A percentile compares a stretch with the other conserved stretches of the same genome.
phyloP scores from a whole-genome alignment of 2,329 filamentous ascomycete species.

The Aspergillus sojae region DNA sequence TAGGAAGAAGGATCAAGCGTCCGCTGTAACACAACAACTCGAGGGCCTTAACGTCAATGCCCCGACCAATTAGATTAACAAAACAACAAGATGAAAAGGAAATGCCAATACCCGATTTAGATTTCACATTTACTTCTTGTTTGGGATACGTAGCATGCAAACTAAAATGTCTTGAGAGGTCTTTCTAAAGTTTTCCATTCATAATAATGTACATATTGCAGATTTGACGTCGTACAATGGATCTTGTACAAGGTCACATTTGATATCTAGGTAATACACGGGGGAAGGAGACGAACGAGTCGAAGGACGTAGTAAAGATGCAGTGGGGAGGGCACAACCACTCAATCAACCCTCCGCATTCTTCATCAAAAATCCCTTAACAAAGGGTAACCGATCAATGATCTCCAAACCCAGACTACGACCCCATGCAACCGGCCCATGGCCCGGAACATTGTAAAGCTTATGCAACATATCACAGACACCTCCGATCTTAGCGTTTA shows the following conservation, averaged over 20 bases:
- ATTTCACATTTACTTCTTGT: not conserved
- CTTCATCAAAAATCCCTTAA: slow-evolving; percentile 88
- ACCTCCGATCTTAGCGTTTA: slow-evolving; percentile 79
- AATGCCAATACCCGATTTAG: slow-evolving; percentile 4
- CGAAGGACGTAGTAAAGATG: not conserved
- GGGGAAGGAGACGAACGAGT: not conserved
- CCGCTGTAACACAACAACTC: slow-evolving; percentile 27
- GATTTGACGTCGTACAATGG: not conserved
- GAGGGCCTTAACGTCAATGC: slow-evolving; percentile 26
- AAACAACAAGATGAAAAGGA: not conserved
- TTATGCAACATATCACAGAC: slow-evolving; percentile 87
- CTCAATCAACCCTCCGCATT: slow-evolving; percentile 49
- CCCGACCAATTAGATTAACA: slow-evolving; percentile 12
- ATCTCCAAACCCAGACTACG: slow-evolving; percentile 75
- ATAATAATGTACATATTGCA: not conserved
- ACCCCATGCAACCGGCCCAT: slow-evolving; percentile 76
- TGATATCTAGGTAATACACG: not conserved
- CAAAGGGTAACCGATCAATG: slow-evolving; percentile 71
- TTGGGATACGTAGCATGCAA: not conserved
- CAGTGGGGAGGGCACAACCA: not conserved
- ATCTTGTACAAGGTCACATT: not conserved
- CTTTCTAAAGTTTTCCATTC: not conserved
- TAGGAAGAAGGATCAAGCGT: slow-evolving; percentile 21
- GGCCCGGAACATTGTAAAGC: slow-evolving; percentile 74
- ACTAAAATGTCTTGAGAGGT: not conserved